These are phyloP conservation scores for Trichosphaerium sp. DNA, from an alignment of 78 protist genomes.

Conservation along the genomic window DNA sequence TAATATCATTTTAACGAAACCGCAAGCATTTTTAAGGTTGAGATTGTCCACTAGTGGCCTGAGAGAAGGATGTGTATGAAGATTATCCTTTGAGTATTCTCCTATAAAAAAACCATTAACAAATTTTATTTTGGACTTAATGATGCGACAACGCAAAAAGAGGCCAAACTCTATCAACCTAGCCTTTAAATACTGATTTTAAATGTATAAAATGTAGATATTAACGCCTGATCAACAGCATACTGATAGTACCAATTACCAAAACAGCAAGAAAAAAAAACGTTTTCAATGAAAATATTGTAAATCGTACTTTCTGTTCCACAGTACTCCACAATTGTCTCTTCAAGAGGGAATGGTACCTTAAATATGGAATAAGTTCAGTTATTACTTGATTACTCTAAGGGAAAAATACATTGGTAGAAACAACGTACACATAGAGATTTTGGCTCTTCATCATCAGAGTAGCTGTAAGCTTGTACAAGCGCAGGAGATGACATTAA, in stretches of 20 bases:
- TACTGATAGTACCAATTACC: no score
- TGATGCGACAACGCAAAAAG: no score
- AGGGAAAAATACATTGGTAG: slow-evolving; percentile 19
- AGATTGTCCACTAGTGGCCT: background rate
- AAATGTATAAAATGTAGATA: no score
- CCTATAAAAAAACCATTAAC: no score
- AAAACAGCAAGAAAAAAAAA: no score
- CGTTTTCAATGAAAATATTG: background rate
- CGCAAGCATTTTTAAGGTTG: slow-evolving; percentile 15
- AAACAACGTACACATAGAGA: background rate
- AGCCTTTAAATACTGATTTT: no score
- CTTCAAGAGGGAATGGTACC: background rate
- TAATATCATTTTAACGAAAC: slow-evolving; percentile 14
- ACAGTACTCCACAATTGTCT: background rate
- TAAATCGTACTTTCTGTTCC: background rate
- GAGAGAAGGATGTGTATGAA: slow-evolving; percentile 30
- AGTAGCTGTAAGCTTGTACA: slow-evolving; percentile 21
- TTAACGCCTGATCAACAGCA: no score
- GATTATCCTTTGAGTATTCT: slow-evolving; percentile 16
- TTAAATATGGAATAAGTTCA: background rate
- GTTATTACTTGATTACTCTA: background rate
- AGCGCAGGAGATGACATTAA: slow-evolving; percentile 29
- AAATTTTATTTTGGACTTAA: no score
- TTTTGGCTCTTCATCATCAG: background rate
- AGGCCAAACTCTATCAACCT: no score